Evolutionary conservation across 179 eudicot genomes (phyloP).

Genomic region (Patellifolia procumbens): DNA sequence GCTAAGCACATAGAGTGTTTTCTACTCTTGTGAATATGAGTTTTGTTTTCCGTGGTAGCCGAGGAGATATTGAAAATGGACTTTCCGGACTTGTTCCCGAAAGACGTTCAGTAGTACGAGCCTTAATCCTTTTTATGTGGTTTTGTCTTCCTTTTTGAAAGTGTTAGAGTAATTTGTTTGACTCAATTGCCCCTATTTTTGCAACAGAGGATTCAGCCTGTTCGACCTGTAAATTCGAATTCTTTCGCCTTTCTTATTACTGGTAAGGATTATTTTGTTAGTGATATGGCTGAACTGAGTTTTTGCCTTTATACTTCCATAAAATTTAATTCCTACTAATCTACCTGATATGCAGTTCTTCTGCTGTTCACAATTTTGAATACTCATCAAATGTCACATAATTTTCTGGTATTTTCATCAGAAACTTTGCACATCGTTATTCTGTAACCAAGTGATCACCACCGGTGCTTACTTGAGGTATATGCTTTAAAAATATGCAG

Average conservation of each 20-base stretch:
- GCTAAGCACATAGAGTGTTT: neutral
- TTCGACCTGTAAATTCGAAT: constrained; percentile 30
- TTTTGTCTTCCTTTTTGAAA: constrained; percentile 1
- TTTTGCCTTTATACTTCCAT: neutral
- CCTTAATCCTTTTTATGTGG: neutral
- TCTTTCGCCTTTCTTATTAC: constrained; percentile 31
- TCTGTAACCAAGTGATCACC: neutral
- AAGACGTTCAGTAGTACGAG: constrained; percentile 25
- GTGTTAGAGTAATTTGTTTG: neutral
- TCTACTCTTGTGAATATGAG: constrained; percentile 27
- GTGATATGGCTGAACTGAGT: neutral
- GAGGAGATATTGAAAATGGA: constrained; percentile 32
- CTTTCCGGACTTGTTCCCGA: constrained; percentile 23
- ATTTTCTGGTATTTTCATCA: constrained; percentile 57
- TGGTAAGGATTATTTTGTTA: constrained; percentile 19
- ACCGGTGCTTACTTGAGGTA: neutral
- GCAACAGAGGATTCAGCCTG: constrained; percentile 30
- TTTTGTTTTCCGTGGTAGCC: constrained; percentile 32
- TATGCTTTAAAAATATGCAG: constrained; percentile 30
- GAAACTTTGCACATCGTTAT: neutral
- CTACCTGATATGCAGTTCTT: constrained; percentile 48
- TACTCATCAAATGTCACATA: constrained; percentile 73
- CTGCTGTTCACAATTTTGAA: constrained; percentile 69
- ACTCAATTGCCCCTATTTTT: neutral
- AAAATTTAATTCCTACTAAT: neutral